A percentile compares a stretch with the other conserved stretches of the same genome.
Evolutionary conservation across 75 land plant genomes (phyloP).

Genomic region (Picea glauca): DNA sequence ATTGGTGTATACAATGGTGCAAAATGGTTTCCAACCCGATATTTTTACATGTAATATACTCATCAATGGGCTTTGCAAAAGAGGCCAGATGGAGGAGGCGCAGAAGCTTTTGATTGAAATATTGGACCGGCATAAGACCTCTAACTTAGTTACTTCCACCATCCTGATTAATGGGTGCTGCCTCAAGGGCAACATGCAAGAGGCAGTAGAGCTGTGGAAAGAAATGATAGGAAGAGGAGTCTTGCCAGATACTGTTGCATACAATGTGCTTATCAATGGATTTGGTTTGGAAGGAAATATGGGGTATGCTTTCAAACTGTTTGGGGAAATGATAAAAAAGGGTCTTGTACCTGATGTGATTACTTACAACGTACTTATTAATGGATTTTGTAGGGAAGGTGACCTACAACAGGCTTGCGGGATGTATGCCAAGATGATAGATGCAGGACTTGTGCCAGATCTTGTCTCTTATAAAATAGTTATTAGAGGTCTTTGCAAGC

Average conservation of each 20-base stretch:
- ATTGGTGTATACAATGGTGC: constrained; percentile 31
- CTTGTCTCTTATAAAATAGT: constrained; percentile 35
- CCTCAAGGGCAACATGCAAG: constrained; percentile 23
- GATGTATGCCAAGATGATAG: constrained; percentile 36
- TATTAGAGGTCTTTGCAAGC: constrained; percentile 42
- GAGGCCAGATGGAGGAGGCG: constrained; percentile 38
- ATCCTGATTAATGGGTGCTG: constrained; percentile 44
- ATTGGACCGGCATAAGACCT: constrained; percentile 12
- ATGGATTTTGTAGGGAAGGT: constrained; percentile 39
- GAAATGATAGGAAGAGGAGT: constrained; percentile 22
- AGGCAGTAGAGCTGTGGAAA: constrained; percentile 35
- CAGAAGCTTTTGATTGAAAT: constrained; percentile 44
- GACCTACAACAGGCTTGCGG: constrained; percentile 42
- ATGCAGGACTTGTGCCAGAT: constrained; percentile 40
- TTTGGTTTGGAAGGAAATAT: constrained; percentile 24
- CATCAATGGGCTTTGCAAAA: constrained; percentile 39
- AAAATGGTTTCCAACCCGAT: constrained; percentile 31
- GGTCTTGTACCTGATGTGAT: constrained; percentile 41
- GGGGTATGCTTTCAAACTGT: constrained; percentile 20
- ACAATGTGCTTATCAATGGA: constrained; percentile 53
- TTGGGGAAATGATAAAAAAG: constrained; percentile 40
- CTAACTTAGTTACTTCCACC: constrained; percentile 49
- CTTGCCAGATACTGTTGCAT: constrained; percentile 31
- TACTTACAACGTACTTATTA: constrained; percentile 51
- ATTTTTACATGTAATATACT: constrained; percentile 46